phyloP scores from a whole-genome alignment of 768 basidiomycete genomes.

The Russula dissimulans region DNA sequence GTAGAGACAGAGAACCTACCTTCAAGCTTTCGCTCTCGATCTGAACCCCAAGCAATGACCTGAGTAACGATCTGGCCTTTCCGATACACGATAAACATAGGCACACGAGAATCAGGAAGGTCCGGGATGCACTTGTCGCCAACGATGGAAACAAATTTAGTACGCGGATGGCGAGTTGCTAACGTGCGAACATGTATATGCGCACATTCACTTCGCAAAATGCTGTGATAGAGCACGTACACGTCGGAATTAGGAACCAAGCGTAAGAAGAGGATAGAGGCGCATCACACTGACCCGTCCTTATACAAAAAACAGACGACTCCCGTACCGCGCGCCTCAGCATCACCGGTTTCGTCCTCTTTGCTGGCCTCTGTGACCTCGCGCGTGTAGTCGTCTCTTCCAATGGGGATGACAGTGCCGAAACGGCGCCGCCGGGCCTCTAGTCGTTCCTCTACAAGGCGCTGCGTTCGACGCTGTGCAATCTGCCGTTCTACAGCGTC shows the following conservation, averaged over 20 bases:
- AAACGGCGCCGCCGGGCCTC: conserved; percentile 58
- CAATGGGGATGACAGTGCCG: conserved; percentile 81
- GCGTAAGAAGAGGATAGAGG: not conserved
- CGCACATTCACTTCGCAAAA: conserved; percentile 73
- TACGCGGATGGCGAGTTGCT: conserved; percentile 76
- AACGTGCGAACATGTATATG: conserved; percentile 59
- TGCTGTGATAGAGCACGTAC: conserved; percentile 33
- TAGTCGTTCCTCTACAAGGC: conserved; percentile 52
- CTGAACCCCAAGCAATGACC: conserved; percentile 75
- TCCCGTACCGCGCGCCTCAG: conserved; percentile 68
- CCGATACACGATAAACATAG: conserved; percentile 88
- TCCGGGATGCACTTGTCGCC: conserved; percentile 95
- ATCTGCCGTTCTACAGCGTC: conserved; percentile 71
- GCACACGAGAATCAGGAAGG: conserved; percentile 82
- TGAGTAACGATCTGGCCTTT: conserved; percentile 88
- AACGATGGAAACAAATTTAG: conserved; percentile 93
- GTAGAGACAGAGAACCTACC: conserved; percentile 38
- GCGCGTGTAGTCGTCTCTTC: conserved; percentile 86
- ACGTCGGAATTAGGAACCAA: not conserved
- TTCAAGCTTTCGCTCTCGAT: conserved; percentile 63
- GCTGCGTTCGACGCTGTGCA: conserved; percentile 52
- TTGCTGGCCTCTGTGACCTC: conserved; percentile 93
- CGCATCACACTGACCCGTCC: conserved; percentile 59
- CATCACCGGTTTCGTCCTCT: conserved; percentile 53
- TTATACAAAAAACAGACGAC: conserved; percentile 95